These are phyloP conservation scores for Pulveroboletus frians DNA, from an alignment of 768 basidiomycete genomes.

Conservation along the genomic window DNA sequence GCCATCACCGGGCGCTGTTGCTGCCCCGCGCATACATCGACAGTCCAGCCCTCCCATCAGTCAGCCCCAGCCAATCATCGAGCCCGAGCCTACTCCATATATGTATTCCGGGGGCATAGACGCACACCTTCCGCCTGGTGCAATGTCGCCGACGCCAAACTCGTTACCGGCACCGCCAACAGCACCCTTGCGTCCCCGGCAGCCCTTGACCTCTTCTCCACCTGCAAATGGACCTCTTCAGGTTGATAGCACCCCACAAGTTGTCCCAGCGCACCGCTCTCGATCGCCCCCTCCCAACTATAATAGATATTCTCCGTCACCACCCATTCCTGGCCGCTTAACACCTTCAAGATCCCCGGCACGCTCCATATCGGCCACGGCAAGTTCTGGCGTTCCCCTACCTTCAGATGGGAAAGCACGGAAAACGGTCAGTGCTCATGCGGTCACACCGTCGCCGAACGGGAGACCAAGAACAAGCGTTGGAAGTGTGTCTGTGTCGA, in stretches of 20 bases:
- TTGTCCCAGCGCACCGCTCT: slow-evolving; percentile 38
- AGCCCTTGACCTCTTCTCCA: slow-evolving; percentile 33
- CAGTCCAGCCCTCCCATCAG: slow-evolving; percentile 25
- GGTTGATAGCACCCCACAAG: slow-evolving; percentile 22
- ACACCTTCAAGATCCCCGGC: slow-evolving; percentile 39
- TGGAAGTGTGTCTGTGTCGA: slow-evolving; percentile 30
- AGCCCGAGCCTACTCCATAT: slow-evolving; percentile 27
- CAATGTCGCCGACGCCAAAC: slow-evolving; percentile 41
- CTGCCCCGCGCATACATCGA: slow-evolving; percentile 21
- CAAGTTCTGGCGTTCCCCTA: slow-evolving; percentile 34
- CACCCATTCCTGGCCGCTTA: slow-evolving; percentile 20
- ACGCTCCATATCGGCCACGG: slow-evolving; percentile 73
- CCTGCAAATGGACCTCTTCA: slow-evolving; percentile 20
- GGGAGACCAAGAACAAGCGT: slow-evolving; percentile 39
- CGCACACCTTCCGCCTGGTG: slow-evolving; percentile 51
- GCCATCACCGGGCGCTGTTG: slow-evolving; percentile 18
- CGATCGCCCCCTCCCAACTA: slow-evolving; percentile 50
- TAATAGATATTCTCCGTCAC: slow-evolving; percentile 34
- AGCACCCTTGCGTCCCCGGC: slow-evolving; percentile 18
- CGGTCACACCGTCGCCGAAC: slow-evolving; percentile 35
- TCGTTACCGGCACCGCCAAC: slow-evolving; percentile 22
- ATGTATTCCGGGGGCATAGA: slow-evolving; percentile 28
- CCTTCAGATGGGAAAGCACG: slow-evolving; percentile 48
- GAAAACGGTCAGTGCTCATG: slow-evolving; percentile 66
- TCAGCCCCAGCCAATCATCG: slow-evolving; percentile 26